Conservation (phyloP, 768 basidiomycete species). For the Lyophyllum atratum region DNA sequence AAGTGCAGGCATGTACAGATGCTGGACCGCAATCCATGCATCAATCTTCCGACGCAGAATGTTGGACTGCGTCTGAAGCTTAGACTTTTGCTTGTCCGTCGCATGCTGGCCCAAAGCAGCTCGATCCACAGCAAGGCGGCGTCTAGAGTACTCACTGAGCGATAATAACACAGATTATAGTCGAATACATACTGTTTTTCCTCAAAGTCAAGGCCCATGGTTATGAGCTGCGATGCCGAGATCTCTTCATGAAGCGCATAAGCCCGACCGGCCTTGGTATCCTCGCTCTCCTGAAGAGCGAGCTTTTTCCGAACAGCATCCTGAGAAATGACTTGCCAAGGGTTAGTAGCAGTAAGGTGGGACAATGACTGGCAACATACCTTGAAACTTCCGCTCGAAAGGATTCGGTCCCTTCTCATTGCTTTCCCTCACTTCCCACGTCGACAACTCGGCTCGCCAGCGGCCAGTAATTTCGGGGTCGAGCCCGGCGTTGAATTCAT, state of each 20-base stretch:
- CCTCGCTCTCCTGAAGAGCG: slow-evolving; percentile 9
- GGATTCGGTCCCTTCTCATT: slow-evolving; percentile 7
- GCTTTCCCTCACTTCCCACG: slow-evolving; percentile 12
- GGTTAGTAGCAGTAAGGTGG: background rate
- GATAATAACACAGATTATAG: background rate
- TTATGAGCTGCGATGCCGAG: slow-evolving; percentile 4
- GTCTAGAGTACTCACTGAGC: background rate
- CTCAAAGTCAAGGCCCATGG: slow-evolving; percentile 16
- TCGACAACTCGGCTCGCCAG: background rate
- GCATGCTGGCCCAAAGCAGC: slow-evolving; percentile 1
- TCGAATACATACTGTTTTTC: slow-evolving; percentile 15
- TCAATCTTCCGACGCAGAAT: slow-evolving; percentile 8
- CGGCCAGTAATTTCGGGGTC: background rate
- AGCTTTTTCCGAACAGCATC: slow-evolving; percentile 13
- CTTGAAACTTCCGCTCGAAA: background rate
- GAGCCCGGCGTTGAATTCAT: slow-evolving; percentile 1
- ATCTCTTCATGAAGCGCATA: slow-evolving; percentile 7
- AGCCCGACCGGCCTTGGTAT: background rate
- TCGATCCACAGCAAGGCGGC: background rate
- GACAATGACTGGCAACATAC: no score
- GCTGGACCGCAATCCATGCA: slow-evolving; percentile 15
- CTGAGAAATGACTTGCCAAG: slow-evolving; percentile 10
- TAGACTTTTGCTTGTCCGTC: slow-evolving; percentile 1
- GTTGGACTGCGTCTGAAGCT: background rate
- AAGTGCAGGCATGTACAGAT: slow-evolving; percentile 14